Base-by-base conservation (phyloP, 306 rosid genomes). In the Prunus armeniaca region DNA sequence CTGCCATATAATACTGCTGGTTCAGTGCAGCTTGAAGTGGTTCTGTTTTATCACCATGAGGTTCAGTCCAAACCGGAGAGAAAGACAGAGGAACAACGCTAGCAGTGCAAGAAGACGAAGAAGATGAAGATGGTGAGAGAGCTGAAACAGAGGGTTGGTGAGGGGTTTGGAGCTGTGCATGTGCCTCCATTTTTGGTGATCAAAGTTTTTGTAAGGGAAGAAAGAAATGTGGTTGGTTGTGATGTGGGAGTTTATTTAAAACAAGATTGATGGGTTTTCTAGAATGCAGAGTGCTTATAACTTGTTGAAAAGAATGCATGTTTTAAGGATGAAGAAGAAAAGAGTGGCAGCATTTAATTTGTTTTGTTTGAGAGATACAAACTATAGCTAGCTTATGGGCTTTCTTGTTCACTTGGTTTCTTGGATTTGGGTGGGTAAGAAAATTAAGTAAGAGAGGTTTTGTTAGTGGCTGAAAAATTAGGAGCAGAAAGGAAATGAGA, bases 151-250 rank as follows among this genome's bases (percentile, higher is more conserved):
- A 77, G 68, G 64, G 81, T 24, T 71, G 81, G 55, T 76, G 82
- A 41, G 38, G 24, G 56, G 18, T 54, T 19, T 67, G 76, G 19
- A 76, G 69, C 80, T 86, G 74, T 19, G 25, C 30, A 65, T 65
- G 66, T 27, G 47, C 80, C 75, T 88, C 89, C 95, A 88, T 92
- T 79, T 34, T 65, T 58, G 66, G 43, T 76, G 63, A 65, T 30
- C 65, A 65, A 56, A 74, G 55, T 67, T 82, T 57, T 73, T 46
- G 56, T 72, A 62, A 56, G 17, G 38, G 50, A 70, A 70, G 73
- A 50, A 50, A 50, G 73, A 69, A 50, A 50, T 49, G 73, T 49
- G 73, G 46, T 46, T 18, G 28, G 61, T 50, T n/a, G 18, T 27
- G 20, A 51, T 27, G 73, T 25, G 46, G 6, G 41, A 34, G 72